Evolutionary conservation across 345 rosid genomes (phyloP).

Genomic region (Cochlearia excelsa): DNA sequence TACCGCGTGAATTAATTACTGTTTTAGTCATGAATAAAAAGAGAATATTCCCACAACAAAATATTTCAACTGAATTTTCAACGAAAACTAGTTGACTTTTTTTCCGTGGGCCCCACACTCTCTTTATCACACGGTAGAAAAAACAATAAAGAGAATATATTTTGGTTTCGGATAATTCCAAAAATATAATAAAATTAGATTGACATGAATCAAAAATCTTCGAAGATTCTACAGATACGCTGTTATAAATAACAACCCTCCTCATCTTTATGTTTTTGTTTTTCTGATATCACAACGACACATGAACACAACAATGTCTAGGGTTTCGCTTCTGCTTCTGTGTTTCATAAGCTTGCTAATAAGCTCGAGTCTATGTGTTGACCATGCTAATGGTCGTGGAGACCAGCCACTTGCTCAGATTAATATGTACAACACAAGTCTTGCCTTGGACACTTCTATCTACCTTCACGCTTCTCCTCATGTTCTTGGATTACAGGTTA

Average conservation of each 20-base stretch:
- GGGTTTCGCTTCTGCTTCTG: conserved; percentile 11
- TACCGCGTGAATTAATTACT: too few species aligned
- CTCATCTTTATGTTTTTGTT: background rate
- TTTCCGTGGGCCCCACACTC: too few species aligned
- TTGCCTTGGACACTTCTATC: conserved; percentile 44
- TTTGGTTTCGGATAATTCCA: too few species aligned
- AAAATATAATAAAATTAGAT: too few species aligned
- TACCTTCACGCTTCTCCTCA: conserved; percentile 47
- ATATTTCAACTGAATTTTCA: too few species aligned
- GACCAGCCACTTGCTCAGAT: conserved; percentile 71
- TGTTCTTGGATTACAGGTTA: conserved; percentile 47
- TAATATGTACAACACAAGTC: conserved; percentile 45
- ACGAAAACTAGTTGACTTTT: too few species aligned
- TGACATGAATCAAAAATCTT: too few species aligned
- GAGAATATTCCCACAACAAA: too few species aligned
- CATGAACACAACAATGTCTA: conserved; percentile 6
- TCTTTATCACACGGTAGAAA: too few species aligned
- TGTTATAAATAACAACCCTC: too few species aligned
- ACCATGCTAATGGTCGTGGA: conserved; percentile 38
- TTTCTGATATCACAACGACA: background rate
- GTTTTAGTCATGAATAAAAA: too few species aligned
- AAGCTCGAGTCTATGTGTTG: conserved; percentile 31
- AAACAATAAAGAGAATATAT: too few species aligned
- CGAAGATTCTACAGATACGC: background rate
- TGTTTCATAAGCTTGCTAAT: conserved; percentile 21